A percentile compares a stretch with the other conserved stretches of the same genome.
These are phyloP conservation scores for Xylona heveae DNA, from an alignment of 495 filamentous ascomycete species.

Conservation along the genomic window DNA sequence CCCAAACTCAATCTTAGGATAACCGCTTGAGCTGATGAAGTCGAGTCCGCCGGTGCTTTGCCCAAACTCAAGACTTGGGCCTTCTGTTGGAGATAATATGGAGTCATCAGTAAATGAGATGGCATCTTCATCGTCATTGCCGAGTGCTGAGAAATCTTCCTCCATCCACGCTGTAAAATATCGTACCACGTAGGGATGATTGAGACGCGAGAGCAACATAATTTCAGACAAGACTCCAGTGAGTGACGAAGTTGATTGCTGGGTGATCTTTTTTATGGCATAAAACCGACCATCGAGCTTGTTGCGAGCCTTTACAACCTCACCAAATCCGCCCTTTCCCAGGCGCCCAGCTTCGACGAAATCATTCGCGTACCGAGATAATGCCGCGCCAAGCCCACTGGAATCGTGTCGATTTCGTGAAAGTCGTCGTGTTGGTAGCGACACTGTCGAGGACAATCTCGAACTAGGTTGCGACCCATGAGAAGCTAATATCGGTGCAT, in stretches of 20 bases:
- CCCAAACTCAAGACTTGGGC: constrained; percentile 33
- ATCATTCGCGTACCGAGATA: constrained; percentile 65
- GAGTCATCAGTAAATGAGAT: constrained; percentile 31
- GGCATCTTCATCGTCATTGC: constrained; percentile 32
- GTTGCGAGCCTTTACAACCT: constrained; percentile 92
- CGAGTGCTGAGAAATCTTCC: constrained; percentile 27
- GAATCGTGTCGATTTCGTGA: constrained; percentile 27
- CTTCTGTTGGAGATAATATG: constrained; percentile 5
- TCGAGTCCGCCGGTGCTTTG: constrained; percentile 57
- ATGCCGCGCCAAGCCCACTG: constrained; percentile 16
- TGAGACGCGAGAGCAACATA: constrained; percentile 70
- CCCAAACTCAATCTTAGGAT: constrained; percentile 59
- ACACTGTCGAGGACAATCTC: not conserved
- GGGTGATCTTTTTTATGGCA: constrained; percentile 88
- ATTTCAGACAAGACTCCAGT: constrained; percentile 83
- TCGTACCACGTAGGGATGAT: constrained; percentile 87
- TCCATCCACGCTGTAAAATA: constrained; percentile 95
- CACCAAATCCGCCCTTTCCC: constrained; percentile 86
- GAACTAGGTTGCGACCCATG: not conserved
- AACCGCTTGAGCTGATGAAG: constrained; percentile 77
- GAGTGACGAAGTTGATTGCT: constrained; percentile 55
- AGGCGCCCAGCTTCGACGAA: constrained; percentile 76
- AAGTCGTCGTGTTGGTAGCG: constrained; percentile 17
- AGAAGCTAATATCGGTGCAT: constrained; percentile 29
- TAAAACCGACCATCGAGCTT: constrained; percentile 85